phyloP scores from a whole-genome alignment of 2,329 filamentous ascomycete genomes.

The Colletotrichum sp. region DNA sequence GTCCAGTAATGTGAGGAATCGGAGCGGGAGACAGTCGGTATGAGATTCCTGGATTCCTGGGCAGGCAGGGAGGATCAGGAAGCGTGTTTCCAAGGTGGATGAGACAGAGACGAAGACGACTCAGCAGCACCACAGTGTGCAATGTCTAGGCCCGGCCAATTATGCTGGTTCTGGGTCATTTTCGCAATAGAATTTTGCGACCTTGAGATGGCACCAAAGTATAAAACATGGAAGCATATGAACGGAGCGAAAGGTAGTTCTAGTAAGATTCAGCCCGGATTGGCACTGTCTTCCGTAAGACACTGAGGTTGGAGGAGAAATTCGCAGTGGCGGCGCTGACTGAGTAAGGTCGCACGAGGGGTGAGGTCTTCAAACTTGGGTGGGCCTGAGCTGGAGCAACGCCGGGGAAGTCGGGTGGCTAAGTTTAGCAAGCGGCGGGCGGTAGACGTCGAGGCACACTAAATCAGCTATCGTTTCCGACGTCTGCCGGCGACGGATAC shows the following conservation, averaged over 20 bases:
- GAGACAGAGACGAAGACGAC: background rate
- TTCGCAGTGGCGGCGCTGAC: background rate
- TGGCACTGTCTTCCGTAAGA: background rate
- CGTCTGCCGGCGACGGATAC: background rate
- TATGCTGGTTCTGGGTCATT: background rate
- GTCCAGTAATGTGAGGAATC: background rate
- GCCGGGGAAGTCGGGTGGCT: constrained; percentile 4
- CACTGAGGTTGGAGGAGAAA: background rate
- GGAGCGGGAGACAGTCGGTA: background rate
- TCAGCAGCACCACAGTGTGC: background rate
- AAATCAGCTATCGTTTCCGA: background rate
- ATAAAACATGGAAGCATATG: background rate
- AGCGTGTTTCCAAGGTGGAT: background rate
- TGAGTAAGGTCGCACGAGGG: background rate
- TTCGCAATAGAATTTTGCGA: background rate
- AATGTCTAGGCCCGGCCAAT: background rate
- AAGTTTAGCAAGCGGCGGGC: constrained; percentile 11
- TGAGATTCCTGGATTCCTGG: background rate
- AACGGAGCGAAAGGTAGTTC: background rate
- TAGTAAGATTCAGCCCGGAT: background rate
- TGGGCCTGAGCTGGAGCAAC: background rate
- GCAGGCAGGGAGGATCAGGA: background rate
- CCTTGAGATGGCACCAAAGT: background rate
- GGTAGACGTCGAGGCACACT: background rate
- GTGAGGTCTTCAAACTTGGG: background rate